Evolutionary conservation across 2,329 filamentous ascomycete species (phyloP), one percentile per base, ranked within the genome.

Genomic region (Coniochaeta ligniaria): DNA sequence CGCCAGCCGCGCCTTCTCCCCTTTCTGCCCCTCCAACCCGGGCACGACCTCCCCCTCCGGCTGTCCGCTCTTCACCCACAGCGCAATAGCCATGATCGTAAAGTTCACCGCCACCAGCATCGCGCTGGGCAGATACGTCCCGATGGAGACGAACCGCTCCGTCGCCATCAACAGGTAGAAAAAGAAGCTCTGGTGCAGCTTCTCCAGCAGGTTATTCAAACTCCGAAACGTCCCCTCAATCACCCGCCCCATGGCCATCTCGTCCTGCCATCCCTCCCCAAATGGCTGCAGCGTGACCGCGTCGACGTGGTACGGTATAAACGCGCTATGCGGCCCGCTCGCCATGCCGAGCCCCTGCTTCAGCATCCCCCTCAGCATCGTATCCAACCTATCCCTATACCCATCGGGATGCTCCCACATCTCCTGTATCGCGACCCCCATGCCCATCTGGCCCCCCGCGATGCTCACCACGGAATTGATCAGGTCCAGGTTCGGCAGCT

Each of bases 111-210:
- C 95, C 61, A 99, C 83, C 58, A 98, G 77, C 95, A 99, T 99
- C n/a, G 95, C 95, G 67, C 92, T 96, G 0, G 95, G 95, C 3
- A 99, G 82, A 71, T 99, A 99, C 1, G 94, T 99, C 17, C 95
- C 95, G 64, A 99, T 99, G 75, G 93, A 98, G 67, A 98, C 95
- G 71, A 99, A 99, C 12, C 93, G 87, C 68, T 95, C 91, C 33
- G 88, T 85, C 66, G 96, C 89, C 85, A 98, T 92, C 52, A 99
- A 82, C 58, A 99, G 80, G 73, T 99, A 99, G 77, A 99, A 98
- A 83, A 99, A 99, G 80, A 99, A 99, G 73, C 93, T 97, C 76
- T 99, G 95, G 72, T 99, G 95, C 63, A 99, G 81, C 72, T 99
- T 93, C 76, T 99, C 95, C 35, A 99, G 83, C 61, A 99, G 78